Base-by-base conservation (phyloP, 2,329 filamentous ascomycete genomes). In the Aspergillus tamarii region DNA sequence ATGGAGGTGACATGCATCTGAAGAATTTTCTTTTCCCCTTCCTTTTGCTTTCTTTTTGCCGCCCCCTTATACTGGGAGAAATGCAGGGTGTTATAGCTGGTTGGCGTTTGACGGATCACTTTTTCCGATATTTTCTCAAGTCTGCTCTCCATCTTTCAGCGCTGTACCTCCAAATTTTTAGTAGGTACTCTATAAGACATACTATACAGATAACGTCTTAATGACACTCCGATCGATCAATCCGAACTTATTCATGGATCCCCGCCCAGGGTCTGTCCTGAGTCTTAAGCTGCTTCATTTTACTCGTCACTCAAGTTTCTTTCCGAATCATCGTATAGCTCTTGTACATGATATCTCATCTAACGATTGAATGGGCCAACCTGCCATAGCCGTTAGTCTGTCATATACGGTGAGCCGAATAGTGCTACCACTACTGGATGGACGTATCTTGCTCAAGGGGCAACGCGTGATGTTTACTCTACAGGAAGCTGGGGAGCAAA, bases 321-420 rank as follows among this genome's bases (percentile, higher is more conserved):
- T 23, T 72, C 65, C 26, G 76, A 65, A 30, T 75, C 68, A 66
- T 85, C 83, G 58, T 64, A 61, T 77, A 87, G 62, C 82, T 88
- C 67, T 77, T 73, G 69, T 90, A 90, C 8, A 86, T 72, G 2
- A 90, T 77, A 0, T 83, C 85, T n/a, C 88, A 77, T 0, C 82
- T 88, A 72, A 87, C 84, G 70, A 88, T 14, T 36, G 75, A 41
- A 76, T 74, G 0, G 87, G 86, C 88, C 88, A 90, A 2, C 81
- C 82, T 21, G 78, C 80, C 4, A 85, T 88, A 0, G 84, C 85
- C n/a, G 87, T 74, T 21, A 86, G 73, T 3, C 68, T 69, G 72
- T 87, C 85, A 72, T 86, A 88, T 4, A 87, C 76, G 43, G 79
- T 84, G 0, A 82, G 83, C 39, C 84, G 72, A 16, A 81, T 79